Evolutionary conservation across 257 asterid genomes (phyloP), one percentile per base, ranked within the genome.

Genomic region (Solanum clarkiae): DNA sequence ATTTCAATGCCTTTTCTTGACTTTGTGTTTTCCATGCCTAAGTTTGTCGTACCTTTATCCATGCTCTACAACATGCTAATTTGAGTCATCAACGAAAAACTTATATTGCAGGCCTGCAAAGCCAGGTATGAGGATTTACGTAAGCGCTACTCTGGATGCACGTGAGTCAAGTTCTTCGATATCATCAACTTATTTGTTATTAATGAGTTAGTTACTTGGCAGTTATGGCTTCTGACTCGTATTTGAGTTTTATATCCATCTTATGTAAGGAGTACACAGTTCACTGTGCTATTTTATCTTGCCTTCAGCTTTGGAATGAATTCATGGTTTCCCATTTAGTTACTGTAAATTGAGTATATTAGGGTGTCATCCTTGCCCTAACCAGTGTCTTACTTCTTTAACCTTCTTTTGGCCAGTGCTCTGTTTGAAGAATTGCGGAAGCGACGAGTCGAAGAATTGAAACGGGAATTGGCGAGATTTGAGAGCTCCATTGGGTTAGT

Each of bases 401-500:
- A 83, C 68, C 81, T 36, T 71, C 53, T 82, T 81, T 83, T 79
- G 47, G 82, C 47, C 89, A 96, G 99, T 88, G 90, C 92, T 86
- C 94, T 95, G 98, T 95, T 91, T 84, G 98, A 96, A 75, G 99
- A 93, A 88, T 92, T 96, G 86, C 92, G 92, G 86, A 89, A 93
- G 88, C 88, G 87, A 65, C 94, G 98, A 84, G 90, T 96, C 82
- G 97, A 92, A 16, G 98, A 95, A 90, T 89, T 96, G 89, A 95
- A 90, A 88, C 90, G 84, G 86, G 96, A 91, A 83, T 89, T 96
- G 85, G 94, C 90, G 83, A 92, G 86, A 92, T 94, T 95, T 68
- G 98, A 92, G 84, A 93, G 90, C 86, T 92, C 97, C 45, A 96
- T 96, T 84, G 97, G 98, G 99, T 94, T 84, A 86, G 96, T 92